Base-by-base conservation (phyloP, 2,329 filamentous ascomycete species). In the Blastomyces percursus region DNA sequence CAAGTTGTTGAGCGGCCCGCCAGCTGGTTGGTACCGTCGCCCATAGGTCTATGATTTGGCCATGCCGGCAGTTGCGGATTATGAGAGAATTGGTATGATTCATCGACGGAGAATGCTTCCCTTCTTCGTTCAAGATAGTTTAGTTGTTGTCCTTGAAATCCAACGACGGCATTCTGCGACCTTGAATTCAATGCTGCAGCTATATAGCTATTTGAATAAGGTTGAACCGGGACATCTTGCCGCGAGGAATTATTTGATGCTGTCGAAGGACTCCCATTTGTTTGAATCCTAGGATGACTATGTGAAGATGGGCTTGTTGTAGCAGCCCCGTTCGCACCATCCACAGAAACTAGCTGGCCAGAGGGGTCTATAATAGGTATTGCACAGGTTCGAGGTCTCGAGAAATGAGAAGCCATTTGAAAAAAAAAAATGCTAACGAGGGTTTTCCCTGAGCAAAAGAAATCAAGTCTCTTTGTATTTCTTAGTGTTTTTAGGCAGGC, bases 341-440 rank as follows among this genome's bases (percentile, higher is more conserved):
- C 24, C 42, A 48, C 56, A 19, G 24, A 59, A 14, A 59, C 38
- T 21, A 27, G 56, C 27, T 48, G 56, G 38, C 56, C 56, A 59
- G 56, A 59, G 7, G 56, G 56, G 40, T 59, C 56, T 35, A 46
- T 59, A 42, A 59, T 59, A 35, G 56, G 56, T 21, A 59, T 59
- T 59, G 56, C 56, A 48, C 21, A 48, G 12, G 42, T 46, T 59
- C 56, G 56, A 59, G 40, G 21, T 8, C 42, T 38, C 16, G 56
- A 46, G 24, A 30, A n/a, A 27, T 30, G 24, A 48, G 56, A 59
- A 48, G 56, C 56, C 56, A 59, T 59, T 48, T 46, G 42, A 14
- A 59, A 9, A 2, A 12, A 6, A 16, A 2, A 12, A 6, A 16
- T 21, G 14, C 40, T 21, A n/a, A 55, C 16, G 16, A 55, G 27